These are phyloP conservation scores for Xylaria hypoxylon DNA, from an alignment of 2,329 filamentous ascomycete species.

Conservation along the genomic window DNA sequence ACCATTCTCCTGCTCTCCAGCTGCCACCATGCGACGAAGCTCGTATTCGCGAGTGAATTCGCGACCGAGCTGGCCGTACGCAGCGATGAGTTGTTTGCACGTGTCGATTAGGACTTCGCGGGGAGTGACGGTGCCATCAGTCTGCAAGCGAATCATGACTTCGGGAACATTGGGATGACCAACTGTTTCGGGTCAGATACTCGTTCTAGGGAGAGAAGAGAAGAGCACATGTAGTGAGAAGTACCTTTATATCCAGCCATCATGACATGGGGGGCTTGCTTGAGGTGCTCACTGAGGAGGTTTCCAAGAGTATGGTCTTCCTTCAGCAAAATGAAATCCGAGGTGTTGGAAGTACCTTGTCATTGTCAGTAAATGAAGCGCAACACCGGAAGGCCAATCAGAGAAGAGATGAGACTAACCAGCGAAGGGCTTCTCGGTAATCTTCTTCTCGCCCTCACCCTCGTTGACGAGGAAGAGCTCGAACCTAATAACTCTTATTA, in stretches of 20 bases:
- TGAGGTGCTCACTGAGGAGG: constrained; percentile 85
- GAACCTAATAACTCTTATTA: constrained; percentile 69
- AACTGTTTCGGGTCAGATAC: constrained; percentile 54
- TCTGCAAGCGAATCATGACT: constrained; percentile 83
- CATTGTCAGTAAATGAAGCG: constrained; percentile 3
- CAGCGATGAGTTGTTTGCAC: constrained; percentile 84
- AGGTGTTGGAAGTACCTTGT: constrained; percentile 89
- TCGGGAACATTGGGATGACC: constrained; percentile 71
- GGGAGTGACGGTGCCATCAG: constrained; percentile 88
- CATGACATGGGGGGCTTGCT: constrained; percentile 83
- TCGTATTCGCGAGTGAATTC: constrained; percentile 96
- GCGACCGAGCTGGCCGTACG: constrained; percentile 81
- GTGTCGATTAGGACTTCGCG: constrained; percentile 86
- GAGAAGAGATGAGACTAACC: constrained; percentile 67
- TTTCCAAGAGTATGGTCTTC: constrained; percentile 98
- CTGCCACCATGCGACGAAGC: constrained; percentile 83
- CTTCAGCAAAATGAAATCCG: constrained; percentile 94
- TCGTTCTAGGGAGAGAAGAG: constrained; percentile 45
- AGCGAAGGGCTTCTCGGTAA: constrained; percentile 87
- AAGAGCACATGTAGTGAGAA: constrained; percentile 40
- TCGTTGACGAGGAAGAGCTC: constrained; percentile 86
- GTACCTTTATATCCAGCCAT: constrained; percentile 93
- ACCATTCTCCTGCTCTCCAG: constrained; percentile 65
- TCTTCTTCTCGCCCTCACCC: constrained; percentile 88
- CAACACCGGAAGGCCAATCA: background rate